These are phyloP conservation scores for Gamsiella multidivaricata DNA, from an alignment of 192 early-diverging fungal species.

Conservation along the genomic window DNA sequence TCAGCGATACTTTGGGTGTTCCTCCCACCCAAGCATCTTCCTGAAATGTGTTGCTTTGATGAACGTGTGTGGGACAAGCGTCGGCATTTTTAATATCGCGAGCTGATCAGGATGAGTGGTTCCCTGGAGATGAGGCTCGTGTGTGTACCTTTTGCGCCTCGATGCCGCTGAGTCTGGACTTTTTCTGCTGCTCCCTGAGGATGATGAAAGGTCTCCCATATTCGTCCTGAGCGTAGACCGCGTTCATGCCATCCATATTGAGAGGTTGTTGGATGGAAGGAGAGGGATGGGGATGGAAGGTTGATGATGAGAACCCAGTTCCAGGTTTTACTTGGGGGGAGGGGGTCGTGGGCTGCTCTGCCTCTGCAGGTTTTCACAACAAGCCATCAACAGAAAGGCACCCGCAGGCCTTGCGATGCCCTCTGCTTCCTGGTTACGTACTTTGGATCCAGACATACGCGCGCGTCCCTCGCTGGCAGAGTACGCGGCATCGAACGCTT, in stretches of 20 bases:
- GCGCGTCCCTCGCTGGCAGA: not conserved
- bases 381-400: not conserved
- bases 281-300: slow-evolving; percentile 11
- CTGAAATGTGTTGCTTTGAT: not conserved
- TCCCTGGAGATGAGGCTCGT: not conserved
- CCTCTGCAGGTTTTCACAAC: not conserved
- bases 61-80: not conserved
- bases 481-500: not conserved
- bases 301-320: not conserved
- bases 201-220: slow-evolving; percentile 99
- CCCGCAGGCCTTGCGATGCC: not conserved
- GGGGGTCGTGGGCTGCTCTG: not conserved
- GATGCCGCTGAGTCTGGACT: slow-evolving; percentile 88
- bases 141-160: slow-evolving; percentile 93
- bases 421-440: slow-evolving; percentile 5
- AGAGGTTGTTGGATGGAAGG: slow-evolving; percentile 7
- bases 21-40: too few species aligned
- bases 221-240: slow-evolving; percentile 95
- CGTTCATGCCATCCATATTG: slow-evolving; percentile 60
- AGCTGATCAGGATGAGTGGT: slow-evolving; percentile 1
- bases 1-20: too few species aligned
- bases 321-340: not conserved
- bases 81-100: not conserved
- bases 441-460: not conserved
- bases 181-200: slow-evolving; percentile 95